phyloP scores from a whole-genome alignment of 1,284 basidiomycete genomes.

The Ustilago curta region DNA sequence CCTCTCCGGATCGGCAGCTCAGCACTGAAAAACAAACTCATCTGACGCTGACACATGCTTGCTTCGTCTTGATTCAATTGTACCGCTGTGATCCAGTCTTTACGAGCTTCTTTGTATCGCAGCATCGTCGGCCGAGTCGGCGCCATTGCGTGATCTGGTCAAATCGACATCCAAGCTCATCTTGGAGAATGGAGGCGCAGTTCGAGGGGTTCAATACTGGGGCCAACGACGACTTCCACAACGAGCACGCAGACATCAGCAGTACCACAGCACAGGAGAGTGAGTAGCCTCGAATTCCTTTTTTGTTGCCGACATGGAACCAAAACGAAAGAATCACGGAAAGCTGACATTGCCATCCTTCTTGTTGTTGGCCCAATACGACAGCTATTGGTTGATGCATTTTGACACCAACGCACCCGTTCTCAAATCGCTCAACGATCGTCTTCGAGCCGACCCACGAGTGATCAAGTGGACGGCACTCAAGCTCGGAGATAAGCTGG shows the following conservation, averaged over 20 bases:
- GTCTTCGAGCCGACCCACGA: constrained; percentile 81
- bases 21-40: not conserved
- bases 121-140: constrained; percentile 63
- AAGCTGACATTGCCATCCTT: constrained; percentile 2
- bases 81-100: constrained; percentile 42
- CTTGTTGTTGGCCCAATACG: not conserved
- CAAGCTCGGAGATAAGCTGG: constrained; percentile 79
- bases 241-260: constrained; percentile 79
- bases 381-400: constrained; percentile 87
- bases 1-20: not conserved
- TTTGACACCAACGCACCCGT: constrained; percentile 85
- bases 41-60: not conserved
- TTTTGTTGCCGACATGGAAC: too few species aligned
- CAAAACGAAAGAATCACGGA: not conserved
- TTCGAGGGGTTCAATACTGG: constrained; percentile 80
- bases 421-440: constrained; percentile 75
- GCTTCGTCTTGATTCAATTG: too few species aligned
- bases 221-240: constrained; percentile 82
- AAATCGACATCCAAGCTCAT: constrained; percentile 79
- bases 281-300: constrained; percentile 72
- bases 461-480: constrained; percentile 85
- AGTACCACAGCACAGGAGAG: constrained; percentile 79
- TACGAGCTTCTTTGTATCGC: constrained; percentile 69
- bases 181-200: constrained; percentile 82
- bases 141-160: constrained; percentile 81